Conservation (phyloP, 345 rosid species). For the Dipteronia dyeriana region DNA sequence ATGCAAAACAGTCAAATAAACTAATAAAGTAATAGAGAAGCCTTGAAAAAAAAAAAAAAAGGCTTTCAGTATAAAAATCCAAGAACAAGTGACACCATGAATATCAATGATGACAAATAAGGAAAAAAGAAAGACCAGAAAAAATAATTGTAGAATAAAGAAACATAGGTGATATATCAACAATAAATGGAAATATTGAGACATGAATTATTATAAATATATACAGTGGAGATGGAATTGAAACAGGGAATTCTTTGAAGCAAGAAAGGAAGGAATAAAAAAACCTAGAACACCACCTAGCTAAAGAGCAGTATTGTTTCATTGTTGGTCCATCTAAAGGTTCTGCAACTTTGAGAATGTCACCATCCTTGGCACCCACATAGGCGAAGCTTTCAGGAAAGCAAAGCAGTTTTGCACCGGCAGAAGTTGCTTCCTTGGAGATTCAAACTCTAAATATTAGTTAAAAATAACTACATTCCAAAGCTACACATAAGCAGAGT, state of each 20-base stretch:
- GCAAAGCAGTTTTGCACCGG: slow-evolving; percentile 85
- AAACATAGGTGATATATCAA: background rate
- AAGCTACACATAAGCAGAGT: slow-evolving; percentile 1
- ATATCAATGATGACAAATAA: background rate
- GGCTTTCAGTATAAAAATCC: background rate
- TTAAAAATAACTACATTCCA: background rate
- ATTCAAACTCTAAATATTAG: slow-evolving; percentile 13
- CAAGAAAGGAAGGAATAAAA: too few species aligned
- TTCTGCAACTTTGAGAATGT: slow-evolving; percentile 70
- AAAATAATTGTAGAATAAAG: background rate
- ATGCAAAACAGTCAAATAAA: slow-evolving; percentile 1
- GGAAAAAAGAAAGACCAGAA: background rate
- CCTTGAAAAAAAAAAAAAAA: background rate
- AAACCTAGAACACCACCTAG: slow-evolving; percentile 52
- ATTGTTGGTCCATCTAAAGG: slow-evolving; percentile 82
- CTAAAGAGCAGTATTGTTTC: slow-evolving; percentile 79
- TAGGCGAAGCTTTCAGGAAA: slow-evolving; percentile 86
- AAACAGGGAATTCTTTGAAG: background rate
- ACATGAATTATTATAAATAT: background rate
- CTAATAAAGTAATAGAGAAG: background rate
- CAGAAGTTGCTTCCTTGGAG: slow-evolving; percentile 76
- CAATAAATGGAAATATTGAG: background rate
- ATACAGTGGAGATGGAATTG: background rate
- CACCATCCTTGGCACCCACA: slow-evolving; percentile 65
- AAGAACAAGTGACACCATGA: background rate